Base-by-base conservation (phyloP, 495 filamentous ascomycete species). In the Antarctomyces pellizariae region DNA sequence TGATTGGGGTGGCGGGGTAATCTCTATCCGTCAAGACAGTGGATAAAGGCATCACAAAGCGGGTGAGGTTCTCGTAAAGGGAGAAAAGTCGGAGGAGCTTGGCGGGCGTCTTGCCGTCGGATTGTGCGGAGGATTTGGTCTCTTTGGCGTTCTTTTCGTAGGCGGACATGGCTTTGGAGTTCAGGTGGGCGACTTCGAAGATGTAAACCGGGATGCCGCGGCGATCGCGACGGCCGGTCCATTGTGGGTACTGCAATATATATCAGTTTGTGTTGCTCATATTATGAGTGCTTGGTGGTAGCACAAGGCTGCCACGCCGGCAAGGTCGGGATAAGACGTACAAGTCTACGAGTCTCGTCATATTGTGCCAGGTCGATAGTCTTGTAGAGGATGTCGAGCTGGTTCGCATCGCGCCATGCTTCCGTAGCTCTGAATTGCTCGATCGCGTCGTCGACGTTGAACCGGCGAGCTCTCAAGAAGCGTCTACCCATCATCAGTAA, bases 201-300 rank as follows among this genome's bases (percentile, higher is more conserved):
- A 92, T 64, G 45, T 83, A 90, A 35, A 92, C 55, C 1, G 82
- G 82, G 37, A 89, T 84, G 31, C 82, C 82, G 38, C 77, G 73
- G 41, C 67, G 72, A 49, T 90, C 80, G 31, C 79, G 61, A 36
- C 76, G 67, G 10, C 82, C 82, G 15, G 78, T 84, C 71, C 79
- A 92, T 64, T 86, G 79, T 9, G 82, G 80, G 44, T 92, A 90
- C 73, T 86, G 37, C 24, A 7, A 16, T 9, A n/a, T 27, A 30
- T 14, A n/a, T n/a, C n/a, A n/a, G n/a, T n/a, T n/a, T n/a, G n/a
- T n/a, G n/a, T n/a, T n/a, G n/a, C n/a, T n/a, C n/a, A n/a, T n/a
- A n/a, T n/a, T n/a, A n/a, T n/a, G n/a, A n/a, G n/a, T n/a, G 13
- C 19, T 3, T 1, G 19, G 13, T 21, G 22, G 28, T 44, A 37